These are phyloP conservation scores for Aspergillus jensenii DNA, from an alignment of 2,329 filamentous ascomycete species.

Conservation along the genomic window DNA sequence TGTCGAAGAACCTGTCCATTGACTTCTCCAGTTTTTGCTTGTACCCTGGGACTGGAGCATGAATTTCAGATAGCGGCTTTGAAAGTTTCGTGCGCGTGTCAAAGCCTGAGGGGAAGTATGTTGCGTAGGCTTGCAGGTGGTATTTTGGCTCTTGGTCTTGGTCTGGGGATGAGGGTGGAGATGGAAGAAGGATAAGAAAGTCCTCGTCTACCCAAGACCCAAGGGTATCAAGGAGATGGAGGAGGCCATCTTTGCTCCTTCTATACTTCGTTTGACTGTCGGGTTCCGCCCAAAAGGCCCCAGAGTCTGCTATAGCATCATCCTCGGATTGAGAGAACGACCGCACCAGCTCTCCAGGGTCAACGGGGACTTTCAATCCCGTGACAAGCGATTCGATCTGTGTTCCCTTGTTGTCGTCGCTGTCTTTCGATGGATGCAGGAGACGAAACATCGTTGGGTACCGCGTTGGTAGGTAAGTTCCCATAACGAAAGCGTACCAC, in stretches of 20 bases:
- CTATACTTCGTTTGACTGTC: background rate
- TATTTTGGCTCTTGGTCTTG: slow-evolving; percentile 42
- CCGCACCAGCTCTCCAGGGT: background rate
- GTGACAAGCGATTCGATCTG: slow-evolving; percentile 50
- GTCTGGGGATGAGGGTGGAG: slow-evolving; percentile 18
- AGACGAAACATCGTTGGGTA: slow-evolving; percentile 56
- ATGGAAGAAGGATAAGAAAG: slow-evolving; percentile 58
- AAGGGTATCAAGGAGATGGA: slow-evolving; percentile 44
- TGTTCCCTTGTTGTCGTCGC: no score
- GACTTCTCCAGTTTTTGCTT: slow-evolving; percentile 54
- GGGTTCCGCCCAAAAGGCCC: no score
- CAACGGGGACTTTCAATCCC: slow-evolving; percentile 39
- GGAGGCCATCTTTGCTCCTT: slow-evolving; percentile 14
- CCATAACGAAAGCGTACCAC: slow-evolving; percentile 56
- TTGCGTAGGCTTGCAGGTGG: slow-evolving; percentile 56
- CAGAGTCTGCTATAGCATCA: background rate
- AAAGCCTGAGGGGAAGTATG: slow-evolving; percentile 61
- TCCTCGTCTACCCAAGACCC: slow-evolving; percentile 59
- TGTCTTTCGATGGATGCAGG: background rate
- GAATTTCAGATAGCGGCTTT: slow-evolving; percentile 54
- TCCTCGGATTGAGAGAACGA: background rate
- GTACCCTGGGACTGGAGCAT: slow-evolving; percentile 60
- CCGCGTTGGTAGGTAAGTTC: slow-evolving; percentile 56
- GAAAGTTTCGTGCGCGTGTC: slow-evolving; percentile 56
- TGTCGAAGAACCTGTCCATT: slow-evolving; percentile 64